Percentiles rank a stretch among this genome's conserved stretches.
Evolutionary conservation across 257 asterid species (phyloP).

Genomic region (Ilex asprella): DNA sequence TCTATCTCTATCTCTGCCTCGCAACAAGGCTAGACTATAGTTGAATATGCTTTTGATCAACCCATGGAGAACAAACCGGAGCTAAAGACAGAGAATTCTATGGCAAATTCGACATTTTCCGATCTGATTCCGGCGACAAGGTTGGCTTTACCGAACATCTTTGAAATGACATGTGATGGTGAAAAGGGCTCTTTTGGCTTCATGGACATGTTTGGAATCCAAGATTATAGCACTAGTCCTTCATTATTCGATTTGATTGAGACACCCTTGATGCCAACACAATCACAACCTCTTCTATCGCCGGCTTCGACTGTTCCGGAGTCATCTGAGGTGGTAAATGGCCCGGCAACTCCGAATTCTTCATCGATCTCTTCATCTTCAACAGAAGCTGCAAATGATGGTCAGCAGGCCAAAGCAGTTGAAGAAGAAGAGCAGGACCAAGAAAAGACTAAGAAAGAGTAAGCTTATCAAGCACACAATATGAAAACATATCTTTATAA

Average conservation of each 20-base stretch:
- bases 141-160: constrained; percentile 11
- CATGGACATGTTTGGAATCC: constrained; percentile 18
- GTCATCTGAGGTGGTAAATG: constrained; percentile 21
- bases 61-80: constrained; percentile 19
- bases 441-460: constrained; percentile 50
- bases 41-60: constrained; percentile 16
- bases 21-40: not conserved
- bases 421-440: constrained; percentile 30
- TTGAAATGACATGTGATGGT: constrained; percentile 14
- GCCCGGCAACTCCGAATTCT: constrained; percentile 37
- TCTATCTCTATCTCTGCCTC: constrained; percentile 8
- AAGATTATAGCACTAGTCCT: constrained; percentile 7
- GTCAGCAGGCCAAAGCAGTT: constrained; percentile 15
- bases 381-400: constrained; percentile 42
- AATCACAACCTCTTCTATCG: not conserved
- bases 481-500: not conserved
- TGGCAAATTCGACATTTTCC: constrained; percentile 17
- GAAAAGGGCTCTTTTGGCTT: constrained; percentile 13
- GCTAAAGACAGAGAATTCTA: constrained; percentile 2
- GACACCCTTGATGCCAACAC: not conserved
- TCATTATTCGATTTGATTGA: constrained; percentile 17
- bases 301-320: constrained; percentile 9
- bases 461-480: constrained; percentile 1
- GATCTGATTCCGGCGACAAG: constrained; percentile 28
- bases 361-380: constrained; percentile 58